These are phyloP conservation scores for Entoloma clypeatum DNA, from an alignment of 1,284 basidiomycete species.

Conservation along the genomic window DNA sequence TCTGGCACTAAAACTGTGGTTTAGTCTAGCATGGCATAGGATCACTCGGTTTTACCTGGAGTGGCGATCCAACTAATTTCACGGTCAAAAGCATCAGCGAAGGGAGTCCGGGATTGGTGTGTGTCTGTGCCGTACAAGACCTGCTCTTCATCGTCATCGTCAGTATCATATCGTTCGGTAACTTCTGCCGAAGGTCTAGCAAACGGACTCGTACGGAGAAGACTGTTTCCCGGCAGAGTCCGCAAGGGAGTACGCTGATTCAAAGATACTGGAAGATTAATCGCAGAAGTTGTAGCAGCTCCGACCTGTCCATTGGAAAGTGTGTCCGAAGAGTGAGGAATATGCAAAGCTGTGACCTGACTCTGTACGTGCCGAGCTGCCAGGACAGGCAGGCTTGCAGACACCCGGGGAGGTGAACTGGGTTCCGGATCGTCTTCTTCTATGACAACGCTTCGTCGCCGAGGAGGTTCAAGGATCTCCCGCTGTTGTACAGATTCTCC, in stretches of 20 bases:
- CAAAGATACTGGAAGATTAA: slow-evolving; percentile 48
- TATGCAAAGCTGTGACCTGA: slow-evolving; percentile 28
- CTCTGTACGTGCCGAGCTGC: slow-evolving; percentile 29
- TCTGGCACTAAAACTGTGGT: slow-evolving; percentile 41
- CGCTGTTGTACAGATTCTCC: slow-evolving; percentile 23
- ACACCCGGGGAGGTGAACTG: slow-evolving; percentile 33
- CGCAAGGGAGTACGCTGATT: slow-evolving; percentile 44
- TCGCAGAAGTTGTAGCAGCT: slow-evolving; percentile 33
- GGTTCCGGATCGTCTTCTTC: slow-evolving; percentile 56
- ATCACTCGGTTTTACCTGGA: slow-evolving; percentile 43
- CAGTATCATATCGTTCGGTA: slow-evolving; percentile 49
- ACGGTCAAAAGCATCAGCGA: slow-evolving; percentile 48
- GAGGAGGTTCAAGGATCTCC: slow-evolving; percentile 36
- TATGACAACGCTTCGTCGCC: slow-evolving; percentile 64
- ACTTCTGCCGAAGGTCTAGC: slow-evolving; percentile 64
- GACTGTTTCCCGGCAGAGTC: slow-evolving; percentile 48
- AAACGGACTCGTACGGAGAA: slow-evolving; percentile 68
- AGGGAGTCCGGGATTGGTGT: slow-evolving; percentile 40
- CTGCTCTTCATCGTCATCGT: slow-evolving; percentile 56
- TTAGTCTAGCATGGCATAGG: slow-evolving; percentile 7
- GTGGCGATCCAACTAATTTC: slow-evolving; percentile 76
- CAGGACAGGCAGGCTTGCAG: slow-evolving; percentile 25
- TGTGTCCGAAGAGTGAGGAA: slow-evolving; percentile 48
- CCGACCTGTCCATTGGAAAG: slow-evolving; percentile 45
- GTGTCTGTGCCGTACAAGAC: slow-evolving; percentile 55